Evolutionary conservation across 1,284 basidiomycete species (phyloP).

Genomic region (Pisolithus thermaeus): DNA sequence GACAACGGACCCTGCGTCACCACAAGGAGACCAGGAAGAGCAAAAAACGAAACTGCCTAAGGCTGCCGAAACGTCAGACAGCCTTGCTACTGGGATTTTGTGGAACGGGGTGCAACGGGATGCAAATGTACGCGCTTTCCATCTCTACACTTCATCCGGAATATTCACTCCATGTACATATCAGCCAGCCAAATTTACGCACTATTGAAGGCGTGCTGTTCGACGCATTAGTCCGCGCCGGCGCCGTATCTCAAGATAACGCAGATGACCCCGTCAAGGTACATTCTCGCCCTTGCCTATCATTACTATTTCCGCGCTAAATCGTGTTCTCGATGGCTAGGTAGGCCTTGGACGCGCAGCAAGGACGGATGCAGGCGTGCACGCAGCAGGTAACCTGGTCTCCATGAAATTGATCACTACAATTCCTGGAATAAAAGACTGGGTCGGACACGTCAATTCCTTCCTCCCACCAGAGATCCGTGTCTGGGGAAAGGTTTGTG

Average conservation of each 20-base stretch:
- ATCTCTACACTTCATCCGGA: neutral
- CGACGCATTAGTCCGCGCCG: slow-evolving; percentile 81
- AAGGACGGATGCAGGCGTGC: slow-evolving; percentile 95
- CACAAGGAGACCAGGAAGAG: slow-evolving; percentile 27
- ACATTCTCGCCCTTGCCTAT: neutral
- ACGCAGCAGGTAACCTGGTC: slow-evolving; percentile 93
- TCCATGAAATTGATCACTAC: slow-evolving; percentile 85
- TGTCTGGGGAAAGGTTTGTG: slow-evolving; percentile 82
- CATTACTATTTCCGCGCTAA: neutral
- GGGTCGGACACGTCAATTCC: slow-evolving; percentile 78
- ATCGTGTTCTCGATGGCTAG: slow-evolving; percentile 32
- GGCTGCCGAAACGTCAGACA: slow-evolving; percentile 69
- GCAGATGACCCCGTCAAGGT: slow-evolving; percentile 89
- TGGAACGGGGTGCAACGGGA: slow-evolving; percentile 82
- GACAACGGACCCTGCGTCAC: slow-evolving; percentile 6
- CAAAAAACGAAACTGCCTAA: slow-evolving; percentile 27
- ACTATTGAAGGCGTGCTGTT: slow-evolving; percentile 95
- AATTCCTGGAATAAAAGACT: slow-evolving; percentile 65
- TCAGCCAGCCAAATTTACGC: slow-evolving; percentile 53
- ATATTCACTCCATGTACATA: neutral
- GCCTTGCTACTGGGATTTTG: slow-evolving; percentile 76
- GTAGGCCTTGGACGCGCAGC: slow-evolving; percentile 86
- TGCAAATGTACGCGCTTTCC: slow-evolving; percentile 77
- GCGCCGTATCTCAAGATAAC: slow-evolving; percentile 91
- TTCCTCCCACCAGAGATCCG: slow-evolving; percentile 87